Percentiles rank a stretch among this genome's conserved stretches.
These are phyloP conservation scores for Austropuccinia psidii DNA, from an alignment of 1,284 basidiomycete species.

Conservation along the genomic window DNA sequence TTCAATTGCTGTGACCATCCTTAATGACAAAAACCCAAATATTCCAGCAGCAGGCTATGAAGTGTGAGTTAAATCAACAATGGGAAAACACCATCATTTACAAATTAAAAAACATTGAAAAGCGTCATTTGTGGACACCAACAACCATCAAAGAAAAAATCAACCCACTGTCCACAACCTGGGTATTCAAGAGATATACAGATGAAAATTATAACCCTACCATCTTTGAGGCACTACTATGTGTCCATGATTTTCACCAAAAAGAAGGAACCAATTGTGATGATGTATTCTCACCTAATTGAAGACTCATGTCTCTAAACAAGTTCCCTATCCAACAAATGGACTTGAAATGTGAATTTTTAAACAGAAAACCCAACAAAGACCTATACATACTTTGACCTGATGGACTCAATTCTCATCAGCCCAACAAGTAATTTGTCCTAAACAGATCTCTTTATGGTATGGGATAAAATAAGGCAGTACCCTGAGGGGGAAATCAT, in stretches of 20 bases:
- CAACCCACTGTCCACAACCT: not conserved
- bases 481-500: too few species aligned
- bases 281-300: constrained; percentile 1
- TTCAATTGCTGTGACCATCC: too few species aligned
- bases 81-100: not conserved
- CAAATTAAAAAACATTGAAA: not conserved
- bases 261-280: not conserved
- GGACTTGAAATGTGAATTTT: not conserved
- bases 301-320: not conserved
- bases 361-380: not conserved
- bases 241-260: not conserved
- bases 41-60: not conserved
- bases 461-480: too few species aligned
- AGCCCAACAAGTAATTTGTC: not conserved
- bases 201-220: not conserved
- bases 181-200: constrained; percentile 1
- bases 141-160: not conserved
- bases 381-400: not conserved
- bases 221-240: not conserved
- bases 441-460: not conserved
- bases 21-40: not conserved
- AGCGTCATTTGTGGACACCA: not conserved
- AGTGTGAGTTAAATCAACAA: not conserved
- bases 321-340: constrained; percentile 10
- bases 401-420: not conserved